These are phyloP conservation scores for Raphanus sativus DNA, from an alignment of 345 rosid genomes.

Conservation along the genomic window DNA sequence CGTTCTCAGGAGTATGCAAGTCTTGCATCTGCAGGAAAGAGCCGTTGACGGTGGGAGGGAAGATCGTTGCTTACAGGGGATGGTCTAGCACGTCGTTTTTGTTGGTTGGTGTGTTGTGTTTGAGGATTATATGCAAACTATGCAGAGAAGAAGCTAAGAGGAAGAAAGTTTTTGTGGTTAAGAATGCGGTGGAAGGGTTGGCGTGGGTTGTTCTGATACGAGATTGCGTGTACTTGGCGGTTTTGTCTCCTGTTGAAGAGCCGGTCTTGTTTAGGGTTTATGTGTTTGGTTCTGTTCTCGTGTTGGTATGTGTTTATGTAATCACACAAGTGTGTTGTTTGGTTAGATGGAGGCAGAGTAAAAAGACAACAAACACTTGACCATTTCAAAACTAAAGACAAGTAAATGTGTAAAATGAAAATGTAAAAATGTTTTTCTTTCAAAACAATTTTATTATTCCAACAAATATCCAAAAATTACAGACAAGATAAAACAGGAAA, in stretches of 20 bases:
- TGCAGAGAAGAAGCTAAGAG: constrained; percentile 32
- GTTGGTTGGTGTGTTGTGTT: constrained; percentile 53
- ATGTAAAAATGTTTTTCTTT: not conserved
- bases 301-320: constrained; percentile 55
- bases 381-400: not conserved
- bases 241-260: constrained; percentile 48
- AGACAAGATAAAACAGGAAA: constrained; percentile 16
- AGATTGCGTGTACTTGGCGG: constrained; percentile 54
- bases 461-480: constrained; percentile 18
- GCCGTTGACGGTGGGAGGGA: constrained; percentile 69
- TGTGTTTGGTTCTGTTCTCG: constrained; percentile 48
- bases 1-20: constrained; percentile 64
- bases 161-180: constrained; percentile 22
- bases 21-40: constrained; percentile 74
- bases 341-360: constrained; percentile 28
- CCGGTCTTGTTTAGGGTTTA: constrained; percentile 35
- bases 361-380: constrained; percentile 18
- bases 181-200: constrained; percentile 41
- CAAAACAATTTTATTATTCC: not conserved
- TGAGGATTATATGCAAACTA: constrained; percentile 48
- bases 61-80: constrained; percentile 54
- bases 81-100: constrained; percentile 62
- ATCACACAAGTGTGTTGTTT: constrained; percentile 33
- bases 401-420: constrained; percentile 18
- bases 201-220: constrained; percentile 48